Base-by-base conservation (phyloP, 2,329 filamentous ascomycete genomes). In the Emmonsia crescens region DNA sequence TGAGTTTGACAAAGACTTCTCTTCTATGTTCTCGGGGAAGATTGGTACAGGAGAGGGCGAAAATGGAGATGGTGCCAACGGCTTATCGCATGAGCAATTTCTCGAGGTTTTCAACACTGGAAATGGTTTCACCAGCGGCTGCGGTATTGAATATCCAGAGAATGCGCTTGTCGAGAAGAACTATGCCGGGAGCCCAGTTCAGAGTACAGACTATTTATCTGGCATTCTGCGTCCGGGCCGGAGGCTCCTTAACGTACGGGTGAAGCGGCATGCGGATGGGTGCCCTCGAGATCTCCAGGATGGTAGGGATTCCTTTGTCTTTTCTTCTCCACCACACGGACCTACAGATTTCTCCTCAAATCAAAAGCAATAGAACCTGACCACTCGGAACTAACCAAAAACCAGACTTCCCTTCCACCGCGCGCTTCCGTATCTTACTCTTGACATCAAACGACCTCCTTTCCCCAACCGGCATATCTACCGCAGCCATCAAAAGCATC, bases 1-100 rank as follows among this genome's bases (percentile, higher is more conserved):
- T 33, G 71, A 72, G 19, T 76, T 76, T 40, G 76, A 78, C 62
- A 72, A 70, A 19, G 68, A 66, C 5, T 75, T 76, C 42, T 75
- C 75, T 0, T 72, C 70, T 21, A 72, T 76, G 69, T 76, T 76
- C 62, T 75, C 74, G 0, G 73, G 73, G n/a, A 73, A 74, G 63
- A 73, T 76, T 31, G 68, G 69, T 4, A 55, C 63, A 1, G 64
- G 67, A 2, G 65, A 71, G 51, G 66, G 70, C 29, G 66, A 67
- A 2, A 64, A 61, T 21, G 63, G 64, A 24, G 63, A 62, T n/a
- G 64, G 65, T 29, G 68, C 29, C 6, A 54, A 36, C 29, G 51
- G 67, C 0, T 61, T 76, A 10, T 72, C 71, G 0, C 70, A 74
- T 40, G 70, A 74, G 2, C 66, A 74, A 59, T 74, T 76, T 52